Percentiles rank a stretch among this genome's conserved stretches.
These are phyloP conservation scores for Parathielavia hyrcaniae DNA, from an alignment of 495 filamentous ascomycete genomes.

Conservation along the genomic window DNA sequence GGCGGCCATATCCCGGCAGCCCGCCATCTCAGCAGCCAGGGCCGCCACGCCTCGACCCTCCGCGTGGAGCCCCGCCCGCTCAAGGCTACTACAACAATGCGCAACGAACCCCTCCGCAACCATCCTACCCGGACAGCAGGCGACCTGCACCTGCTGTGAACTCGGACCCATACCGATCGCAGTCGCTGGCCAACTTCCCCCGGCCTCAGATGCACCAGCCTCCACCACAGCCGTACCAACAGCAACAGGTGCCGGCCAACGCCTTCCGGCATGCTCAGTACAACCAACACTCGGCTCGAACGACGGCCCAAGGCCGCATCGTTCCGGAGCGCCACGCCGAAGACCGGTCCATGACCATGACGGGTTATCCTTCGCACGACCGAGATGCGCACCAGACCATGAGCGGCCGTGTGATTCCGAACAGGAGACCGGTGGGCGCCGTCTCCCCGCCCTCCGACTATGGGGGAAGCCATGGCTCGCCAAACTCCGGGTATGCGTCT, in stretches of 20 bases:
- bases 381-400: conserved; percentile 78
- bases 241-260: conserved; percentile 61
- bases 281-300: conserved; percentile 55
- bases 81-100: conserved; percentile 50
- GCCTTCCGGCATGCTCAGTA: conserved; percentile 74
- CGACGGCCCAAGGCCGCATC: conserved; percentile 80
- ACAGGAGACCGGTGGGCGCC: conserved; percentile 43
- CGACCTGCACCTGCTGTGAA: conserved; percentile 65
- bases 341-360: conserved; percentile 94
- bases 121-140: conserved; percentile 47
- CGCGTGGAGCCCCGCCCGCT: conserved; percentile 38
- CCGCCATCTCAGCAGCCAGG: conserved; percentile 14
- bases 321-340: conserved; percentile 82
- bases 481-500: conserved; percentile 19
- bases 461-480: conserved; percentile 8
- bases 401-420: conserved; percentile 82
- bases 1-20: conserved; percentile 53
- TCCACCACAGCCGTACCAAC: conserved; percentile 59
- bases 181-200: conserved; percentile 75
- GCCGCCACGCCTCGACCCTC: conserved; percentile 12
- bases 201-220: conserved; percentile 60
- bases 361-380: conserved; percentile 66
- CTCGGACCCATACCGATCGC: conserved; percentile 77
- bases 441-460: conserved; percentile 19
- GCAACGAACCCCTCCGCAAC: conserved; percentile 48